Conservation (phyloP, 352 stramenopile genomes). For the Pilasporangium apinafurcum region DNA sequence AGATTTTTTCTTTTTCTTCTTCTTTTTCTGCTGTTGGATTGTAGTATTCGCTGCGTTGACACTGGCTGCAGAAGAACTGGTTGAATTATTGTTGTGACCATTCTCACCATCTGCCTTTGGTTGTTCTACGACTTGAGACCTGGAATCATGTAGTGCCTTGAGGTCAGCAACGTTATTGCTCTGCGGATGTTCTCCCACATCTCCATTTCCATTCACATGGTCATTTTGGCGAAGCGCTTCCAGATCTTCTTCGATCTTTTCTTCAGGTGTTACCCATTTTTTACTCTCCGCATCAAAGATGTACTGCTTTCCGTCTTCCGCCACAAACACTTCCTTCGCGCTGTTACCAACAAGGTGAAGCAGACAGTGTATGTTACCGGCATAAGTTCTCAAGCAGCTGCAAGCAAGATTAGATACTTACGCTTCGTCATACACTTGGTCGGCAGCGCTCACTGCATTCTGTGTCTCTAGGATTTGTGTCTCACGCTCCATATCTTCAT, state of each 20-base stretch:
- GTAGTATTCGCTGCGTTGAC: background rate
- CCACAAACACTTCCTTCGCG: conserved; percentile 34
- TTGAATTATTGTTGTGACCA: conserved; percentile 44
- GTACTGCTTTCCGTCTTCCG: conserved; percentile 66
- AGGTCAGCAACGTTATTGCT: conserved; percentile 1
- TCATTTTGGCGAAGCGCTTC: conserved; percentile 45
- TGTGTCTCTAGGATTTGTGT: conserved; percentile 36
- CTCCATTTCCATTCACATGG: conserved; percentile 17
- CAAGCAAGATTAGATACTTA: conserved; percentile 7
- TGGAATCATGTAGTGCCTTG: conserved; percentile 4
- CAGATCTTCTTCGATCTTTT: conserved; percentile 70
- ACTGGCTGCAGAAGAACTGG: background rate
- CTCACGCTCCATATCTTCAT: conserved; percentile 52
- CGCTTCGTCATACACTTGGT: conserved; percentile 54
- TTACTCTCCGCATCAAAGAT: conserved; percentile 62
- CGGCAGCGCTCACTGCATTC: conserved; percentile 22
- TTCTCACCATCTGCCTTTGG: conserved; percentile 17
- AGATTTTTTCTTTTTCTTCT: conserved; percentile 80
- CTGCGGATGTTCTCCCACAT: background rate
- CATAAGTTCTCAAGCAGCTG: background rate
- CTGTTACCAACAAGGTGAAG: conserved; percentile 9
- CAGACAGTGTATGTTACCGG: too few species aligned
- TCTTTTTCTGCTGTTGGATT: conserved; percentile 41
- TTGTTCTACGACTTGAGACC: conserved; percentile 29
- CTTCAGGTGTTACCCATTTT: conserved; percentile 60